These are phyloP conservation scores for Apiotrichum akiyoshidainum DNA, from an alignment of 1,284 basidiomycete genomes.

Conservation along the genomic window DNA sequence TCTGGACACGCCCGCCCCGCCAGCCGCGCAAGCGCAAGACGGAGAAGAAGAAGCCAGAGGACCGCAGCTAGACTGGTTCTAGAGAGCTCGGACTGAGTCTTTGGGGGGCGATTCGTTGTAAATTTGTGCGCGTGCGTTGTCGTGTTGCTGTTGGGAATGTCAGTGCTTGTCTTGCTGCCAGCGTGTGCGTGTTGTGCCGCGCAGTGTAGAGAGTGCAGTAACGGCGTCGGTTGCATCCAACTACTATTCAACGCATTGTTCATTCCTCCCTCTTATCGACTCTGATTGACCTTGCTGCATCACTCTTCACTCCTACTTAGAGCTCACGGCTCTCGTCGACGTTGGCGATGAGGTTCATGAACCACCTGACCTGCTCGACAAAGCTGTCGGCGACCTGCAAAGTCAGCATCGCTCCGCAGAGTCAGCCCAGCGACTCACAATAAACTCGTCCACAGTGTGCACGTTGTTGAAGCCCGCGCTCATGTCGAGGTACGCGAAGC, in stretches of 20 bases:
- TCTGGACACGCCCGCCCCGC: slow-evolving; percentile 70
- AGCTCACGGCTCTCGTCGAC: slow-evolving; percentile 40
- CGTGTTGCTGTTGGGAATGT: not conserved
- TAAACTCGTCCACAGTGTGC: slow-evolving; percentile 44
- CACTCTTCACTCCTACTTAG: slow-evolving; percentile 1
- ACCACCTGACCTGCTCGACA: slow-evolving; percentile 44
- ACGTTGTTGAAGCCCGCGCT: slow-evolving; percentile 20
- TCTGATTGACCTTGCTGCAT: too few relatives aligned
- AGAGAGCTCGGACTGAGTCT: too few relatives aligned
- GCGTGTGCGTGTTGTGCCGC: too few relatives aligned
- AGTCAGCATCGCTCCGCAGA: not conserved
- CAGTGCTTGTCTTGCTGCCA: not conserved
- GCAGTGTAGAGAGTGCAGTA: too few relatives aligned
- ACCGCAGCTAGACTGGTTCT: too few relatives aligned
- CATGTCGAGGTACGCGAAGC: slow-evolving; percentile 33
- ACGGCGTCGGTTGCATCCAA: too few relatives aligned
- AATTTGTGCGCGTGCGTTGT: not conserved
- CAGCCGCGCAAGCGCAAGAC: slow-evolving; percentile 11
- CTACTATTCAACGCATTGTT: not conserved
- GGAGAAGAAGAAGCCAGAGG: slow-evolving; percentile 9
- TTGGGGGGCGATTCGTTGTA: not conserved
- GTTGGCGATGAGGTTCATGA: slow-evolving; percentile 43
- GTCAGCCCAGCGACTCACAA: not conserved
- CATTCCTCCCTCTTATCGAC: not conserved
- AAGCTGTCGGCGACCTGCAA: slow-evolving; percentile 31